phyloP scores from a whole-genome alignment of 2,329 filamentous ascomycete genomes.

The Kalaharituber pfeilii region DNA sequence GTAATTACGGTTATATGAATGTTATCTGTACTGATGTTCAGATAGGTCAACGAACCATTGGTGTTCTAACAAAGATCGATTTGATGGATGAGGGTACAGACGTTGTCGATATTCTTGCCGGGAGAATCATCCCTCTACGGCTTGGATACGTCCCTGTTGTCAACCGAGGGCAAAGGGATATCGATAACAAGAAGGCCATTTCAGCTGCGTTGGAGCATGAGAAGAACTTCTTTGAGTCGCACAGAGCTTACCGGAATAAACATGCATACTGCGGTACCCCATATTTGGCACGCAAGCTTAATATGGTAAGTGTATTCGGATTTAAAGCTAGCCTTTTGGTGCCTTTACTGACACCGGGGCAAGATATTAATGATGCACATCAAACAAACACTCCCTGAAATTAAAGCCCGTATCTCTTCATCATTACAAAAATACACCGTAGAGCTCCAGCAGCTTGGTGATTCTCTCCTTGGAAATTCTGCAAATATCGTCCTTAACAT shows the following conservation, averaged over 20 bases:
- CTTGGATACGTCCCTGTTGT: slow-evolving; percentile 95
- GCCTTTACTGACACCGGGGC: slow-evolving; percentile 20
- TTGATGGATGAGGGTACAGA: slow-evolving; percentile 98
- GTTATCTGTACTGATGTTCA: slow-evolving; percentile 1
- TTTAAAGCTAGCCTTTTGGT: background rate
- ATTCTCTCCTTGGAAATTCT: slow-evolving; percentile 89
- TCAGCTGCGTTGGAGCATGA: slow-evolving; percentile 79
- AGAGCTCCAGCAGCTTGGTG: slow-evolving; percentile 69
- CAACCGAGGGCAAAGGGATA: slow-evolving; percentile 93
- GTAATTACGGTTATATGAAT: background rate
- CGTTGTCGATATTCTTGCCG: slow-evolving; percentile 94
- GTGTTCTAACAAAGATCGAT: slow-evolving; percentile 96
- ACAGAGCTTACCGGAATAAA: slow-evolving; percentile 98
- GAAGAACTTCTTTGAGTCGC: slow-evolving; percentile 94
- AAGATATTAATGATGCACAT: slow-evolving; percentile 99
- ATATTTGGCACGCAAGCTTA: slow-evolving; percentile 89
- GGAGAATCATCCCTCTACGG: slow-evolving; percentile 85
- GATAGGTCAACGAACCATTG: slow-evolving; percentile 65
- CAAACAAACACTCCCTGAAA: slow-evolving; percentile 96
- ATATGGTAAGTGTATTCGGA: slow-evolving; percentile 41
- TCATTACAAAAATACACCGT: slow-evolving; percentile 80
- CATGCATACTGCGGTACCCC: slow-evolving; percentile 96
- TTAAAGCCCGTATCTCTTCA: slow-evolving; percentile 89
- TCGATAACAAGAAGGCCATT: slow-evolving; percentile 95
- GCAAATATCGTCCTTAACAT: slow-evolving; percentile 95